Conservation (phyloP, 805 yeast species). For the Torulaspora franciscae region DNA sequence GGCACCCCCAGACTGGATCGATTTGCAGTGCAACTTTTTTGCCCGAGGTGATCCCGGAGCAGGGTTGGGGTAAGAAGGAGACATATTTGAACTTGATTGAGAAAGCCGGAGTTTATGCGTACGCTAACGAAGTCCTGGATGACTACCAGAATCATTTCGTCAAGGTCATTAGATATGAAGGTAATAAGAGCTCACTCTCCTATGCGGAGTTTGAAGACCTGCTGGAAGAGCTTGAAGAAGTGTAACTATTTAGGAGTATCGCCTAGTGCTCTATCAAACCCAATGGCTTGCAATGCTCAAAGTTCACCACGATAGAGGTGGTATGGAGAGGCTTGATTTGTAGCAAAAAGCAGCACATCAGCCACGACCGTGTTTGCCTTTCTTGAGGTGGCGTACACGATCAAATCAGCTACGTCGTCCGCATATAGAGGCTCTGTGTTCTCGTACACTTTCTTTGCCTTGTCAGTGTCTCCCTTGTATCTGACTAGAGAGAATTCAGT, state of each 20-base stretch:
- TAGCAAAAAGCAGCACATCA: constrained; percentile 77
- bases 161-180: constrained; percentile 52
- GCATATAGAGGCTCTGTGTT: constrained; percentile 54
- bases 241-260: not conserved
- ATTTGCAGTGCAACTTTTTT: constrained; percentile 71
- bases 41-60: constrained; percentile 87
- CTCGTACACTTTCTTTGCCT: constrained; percentile 52
- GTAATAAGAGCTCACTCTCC: constrained; percentile 42
- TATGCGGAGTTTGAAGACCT: constrained; percentile 40
- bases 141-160: constrained; percentile 34
- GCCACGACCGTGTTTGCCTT: constrained; percentile 57
- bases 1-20: constrained; percentile 34
- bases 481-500: constrained; percentile 61
- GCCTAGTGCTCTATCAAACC: not conserved
- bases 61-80: constrained; percentile 49
- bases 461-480: constrained; percentile 50
- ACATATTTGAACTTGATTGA: constrained; percentile 66
- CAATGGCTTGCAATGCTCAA: not conserved
- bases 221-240: constrained; percentile 8
- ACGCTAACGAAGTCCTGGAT: constrained; percentile 34
- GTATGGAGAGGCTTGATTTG: constrained; percentile 76
- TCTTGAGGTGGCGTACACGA: constrained; percentile 55
- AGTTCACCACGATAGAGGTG: constrained; percentile 48
- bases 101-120: constrained; percentile 55
- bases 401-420: constrained; percentile 56